Evolutionary conservation across 768 basidiomycete species (phyloP).

Genomic region (Brasilioporus rufonigricans): DNA sequence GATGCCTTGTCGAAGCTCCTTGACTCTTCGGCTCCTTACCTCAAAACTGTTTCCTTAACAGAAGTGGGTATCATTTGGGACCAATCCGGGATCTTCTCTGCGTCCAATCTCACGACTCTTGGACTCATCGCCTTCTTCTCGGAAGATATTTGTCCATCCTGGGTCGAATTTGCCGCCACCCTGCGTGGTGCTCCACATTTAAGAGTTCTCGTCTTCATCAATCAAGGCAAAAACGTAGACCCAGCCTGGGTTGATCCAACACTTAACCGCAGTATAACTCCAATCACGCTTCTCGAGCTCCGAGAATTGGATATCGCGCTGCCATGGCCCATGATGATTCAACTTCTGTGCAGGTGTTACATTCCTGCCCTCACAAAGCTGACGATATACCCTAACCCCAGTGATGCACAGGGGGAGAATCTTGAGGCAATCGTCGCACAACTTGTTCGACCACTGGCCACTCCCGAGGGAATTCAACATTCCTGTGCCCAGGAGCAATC

Average conservation of each 20-base stretch:
- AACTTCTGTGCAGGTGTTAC: not conserved
- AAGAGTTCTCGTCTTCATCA: not conserved
- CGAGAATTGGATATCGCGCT: not conserved
- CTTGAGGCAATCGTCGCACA: not conserved
- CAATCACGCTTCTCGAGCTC: not conserved
- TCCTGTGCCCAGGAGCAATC: no score
- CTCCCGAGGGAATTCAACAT: no score
- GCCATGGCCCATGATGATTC: not conserved
- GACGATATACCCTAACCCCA: not conserved
- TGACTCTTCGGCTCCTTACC: not conserved
- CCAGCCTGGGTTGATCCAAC: not conserved
- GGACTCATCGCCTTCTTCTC: fast-evolving
- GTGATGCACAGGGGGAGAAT: no score
- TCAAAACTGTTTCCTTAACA: not conserved
- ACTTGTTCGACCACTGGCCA: not conserved
- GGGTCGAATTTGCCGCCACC: not conserved
- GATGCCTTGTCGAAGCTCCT: not conserved
- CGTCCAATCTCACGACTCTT: not conserved
- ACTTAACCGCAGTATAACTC: no score
- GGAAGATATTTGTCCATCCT: not conserved
- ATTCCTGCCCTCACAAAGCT: not conserved
- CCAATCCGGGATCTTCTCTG: not conserved
- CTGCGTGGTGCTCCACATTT: not conserved
- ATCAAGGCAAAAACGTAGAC: not conserved
- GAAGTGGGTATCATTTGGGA: not conserved